Evolutionary conservation across 176 grass and related monocot genomes (phyloP), one percentile per base, ranked within the genome.

Genomic region (Rhynchospora tenuis): DNA sequence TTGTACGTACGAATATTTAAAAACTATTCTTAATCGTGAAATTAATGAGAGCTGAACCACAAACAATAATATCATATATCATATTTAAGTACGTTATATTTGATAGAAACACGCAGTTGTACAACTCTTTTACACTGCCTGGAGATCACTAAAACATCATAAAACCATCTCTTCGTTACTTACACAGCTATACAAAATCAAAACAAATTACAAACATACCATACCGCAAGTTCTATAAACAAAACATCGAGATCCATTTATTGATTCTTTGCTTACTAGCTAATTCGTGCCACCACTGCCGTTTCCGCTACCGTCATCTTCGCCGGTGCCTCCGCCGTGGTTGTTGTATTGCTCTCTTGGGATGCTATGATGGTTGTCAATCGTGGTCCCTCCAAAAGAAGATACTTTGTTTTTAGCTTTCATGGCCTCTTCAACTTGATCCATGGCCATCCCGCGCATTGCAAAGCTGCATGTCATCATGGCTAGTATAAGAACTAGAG

Each of bases 301-400:
- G 15, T 56, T 86, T 82, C 85, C 78, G 9, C 48, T 48, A 28
- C 85, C 78, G 9, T 64, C 66, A 27, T 73, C 84, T 57, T 75
- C 55, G 20, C 74, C 79, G 55, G 47, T 51, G 56, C 59, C 57
- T 20, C 84, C 75, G 3, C 17, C 65, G 52, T 60, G 85, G 64
- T 14, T 82, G 48, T 44, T 81, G 68, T 82, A 87, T 55, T 87
- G 85, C 3, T 87, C 78, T 75, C 85, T 87, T 23, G 85, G 85
- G 74, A 87, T 87, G 38, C 23, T 74, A 83, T 87, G 86, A 74
- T 87, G 86, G 67, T 87, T 87, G 45, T 87, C 80, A 56, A 87
- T 48, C 5, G 80, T 16, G 20, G 43, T 83, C 3, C 86, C 86
- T 19, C 69, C 79, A 14, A 62, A 78, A 29, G 69, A 74, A 19